Base-by-base conservation (phyloP, 208 protist species). In the Acanthamoeba healyi region DNA sequence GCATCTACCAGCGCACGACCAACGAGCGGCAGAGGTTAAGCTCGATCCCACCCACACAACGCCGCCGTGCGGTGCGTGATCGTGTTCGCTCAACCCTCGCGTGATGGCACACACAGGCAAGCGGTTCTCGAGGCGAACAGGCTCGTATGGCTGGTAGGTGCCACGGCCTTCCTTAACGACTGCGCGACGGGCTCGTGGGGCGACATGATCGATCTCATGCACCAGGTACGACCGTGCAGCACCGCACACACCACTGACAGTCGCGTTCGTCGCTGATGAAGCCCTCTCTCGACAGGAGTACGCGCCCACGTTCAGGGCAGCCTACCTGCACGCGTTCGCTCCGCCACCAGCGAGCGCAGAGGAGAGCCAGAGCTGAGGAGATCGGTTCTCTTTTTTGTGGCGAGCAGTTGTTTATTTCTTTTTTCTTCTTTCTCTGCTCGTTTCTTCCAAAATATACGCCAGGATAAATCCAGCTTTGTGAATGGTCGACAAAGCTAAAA, bases 161-260 rank as follows among this genome's bases (percentile, higher is more conserved):
- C 86, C 56, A 92, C 24, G 14, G 86, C 86, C 32, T 92, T 92
- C n/a, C 44, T 92, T 26, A 92, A 92, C 63, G 58, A 92, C 12
- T 49, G 42, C 29, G 86, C 58, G 4, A 6, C 49, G 12, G n/a
- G 40, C 14, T 46, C 32, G 12, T 92, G 86, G 86, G 86, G 86
- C 51, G 56, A 74, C 32, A 92, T 92, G 86, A n/a, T 61, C 38
- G 40, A 42, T 40, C 7, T 77, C 54, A 92, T 92, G 86, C 81
- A 88, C 34, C 5, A 58, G 81, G 81, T 61, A 36, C 81, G 3
- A 56, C 40, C 5, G 29, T 4, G 17, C 19, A 24, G n/a, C 19
- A 32, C 24, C 26, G 17, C 19, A 40, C 74, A 84, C 15, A 54
- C 12, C 40, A 38, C n/a, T 40, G 14, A 74, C n/a, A 74, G 15